phyloP scores from a whole-genome alignment of 116 monocot species.

The Dioscorea cayenensis region DNA sequence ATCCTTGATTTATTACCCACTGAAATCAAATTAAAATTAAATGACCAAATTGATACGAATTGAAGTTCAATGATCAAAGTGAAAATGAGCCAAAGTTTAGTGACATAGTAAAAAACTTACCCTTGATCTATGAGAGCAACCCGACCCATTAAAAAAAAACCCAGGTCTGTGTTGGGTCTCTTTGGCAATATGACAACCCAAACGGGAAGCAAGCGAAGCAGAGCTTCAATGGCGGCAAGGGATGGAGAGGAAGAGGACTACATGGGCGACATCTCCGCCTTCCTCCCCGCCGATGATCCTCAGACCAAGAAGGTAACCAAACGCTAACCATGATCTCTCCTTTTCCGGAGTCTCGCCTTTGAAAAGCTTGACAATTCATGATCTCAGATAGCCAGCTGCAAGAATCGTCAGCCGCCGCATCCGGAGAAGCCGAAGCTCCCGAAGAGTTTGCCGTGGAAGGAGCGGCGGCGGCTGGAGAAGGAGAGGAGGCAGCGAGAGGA shows the following conservation, averaged over 20 bases:
- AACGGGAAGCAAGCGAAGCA: background rate
- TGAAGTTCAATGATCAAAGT: too few species aligned
- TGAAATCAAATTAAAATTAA: too few species aligned
- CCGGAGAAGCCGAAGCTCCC: conserved; percentile 14
- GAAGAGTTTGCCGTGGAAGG: conserved; percentile 46
- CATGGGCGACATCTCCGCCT: conserved; percentile 68
- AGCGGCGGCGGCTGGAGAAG: conserved; percentile 42
- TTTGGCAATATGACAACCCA: background rate
- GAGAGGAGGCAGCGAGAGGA: conserved; percentile 52
- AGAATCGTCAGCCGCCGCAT: background rate
- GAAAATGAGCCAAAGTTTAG: too few species aligned
- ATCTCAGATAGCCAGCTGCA: background rate
- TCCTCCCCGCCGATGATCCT: conserved; percentile 28
- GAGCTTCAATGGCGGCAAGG: conserved; percentile 26
- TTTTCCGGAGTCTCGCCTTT: background rate
- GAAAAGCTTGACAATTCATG: background rate
- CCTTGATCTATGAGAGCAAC: too few species aligned
- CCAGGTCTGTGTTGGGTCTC: too few species aligned
- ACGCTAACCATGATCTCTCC: background rate
- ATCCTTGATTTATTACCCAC: too few species aligned
- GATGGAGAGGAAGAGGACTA: conserved; percentile 39
- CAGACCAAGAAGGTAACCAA: conserved; percentile 26
- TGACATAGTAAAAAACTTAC: too few species aligned
- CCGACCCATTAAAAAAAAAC: too few species aligned
- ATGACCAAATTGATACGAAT: too few species aligned